Evolutionary conservation across 2,329 filamentous ascomycete genomes (phyloP).

Genomic region (Scleromitrula shiraiana): DNA sequence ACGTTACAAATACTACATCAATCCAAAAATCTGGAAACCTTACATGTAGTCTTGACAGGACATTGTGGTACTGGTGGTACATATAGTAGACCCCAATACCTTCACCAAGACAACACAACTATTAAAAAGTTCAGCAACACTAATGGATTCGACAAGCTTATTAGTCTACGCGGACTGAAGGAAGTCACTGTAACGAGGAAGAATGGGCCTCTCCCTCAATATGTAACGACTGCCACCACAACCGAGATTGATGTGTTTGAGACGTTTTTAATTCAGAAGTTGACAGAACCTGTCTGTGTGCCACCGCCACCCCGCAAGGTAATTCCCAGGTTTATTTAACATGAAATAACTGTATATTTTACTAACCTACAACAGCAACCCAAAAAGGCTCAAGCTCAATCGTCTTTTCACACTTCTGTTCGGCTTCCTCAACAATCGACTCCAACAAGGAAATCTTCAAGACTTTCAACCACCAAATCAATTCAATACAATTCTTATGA

Average conservation of each 20-base stretch:
- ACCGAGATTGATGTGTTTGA: not conserved
- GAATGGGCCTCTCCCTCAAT: not conserved
- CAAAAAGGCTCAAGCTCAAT: not conserved
- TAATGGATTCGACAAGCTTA: slow-evolving; percentile 14
- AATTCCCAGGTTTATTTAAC: not conserved
- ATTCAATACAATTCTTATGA: too few relatives aligned
- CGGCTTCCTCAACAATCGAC: not conserved
- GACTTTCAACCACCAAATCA: not conserved
- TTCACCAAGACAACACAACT: slow-evolving; percentile 4
- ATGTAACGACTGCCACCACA: not conserved
- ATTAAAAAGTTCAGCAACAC: slow-evolving; percentile 14
- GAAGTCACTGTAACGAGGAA: slow-evolving; percentile 12
- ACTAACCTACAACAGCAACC: too few relatives aligned
- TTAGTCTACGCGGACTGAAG: slow-evolving; percentile 12
- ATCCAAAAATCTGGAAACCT: slow-evolving; percentile 8
- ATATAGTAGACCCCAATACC: not conserved
- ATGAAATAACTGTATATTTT: not conserved
- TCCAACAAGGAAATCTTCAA: not conserved
- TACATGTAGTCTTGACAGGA: slow-evolving; percentile 8
- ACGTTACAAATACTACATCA: not conserved
- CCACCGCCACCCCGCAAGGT: not conserved
- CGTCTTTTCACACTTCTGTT: too few relatives aligned
- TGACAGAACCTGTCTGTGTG: not conserved
- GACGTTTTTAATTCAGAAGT: slow-evolving; percentile 1
- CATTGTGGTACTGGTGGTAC: not conserved